Evolutionary conservation across 805 yeast species (phyloP), one percentile per base, ranked within the genome.

Genomic region (Candida schatavii): DNA sequence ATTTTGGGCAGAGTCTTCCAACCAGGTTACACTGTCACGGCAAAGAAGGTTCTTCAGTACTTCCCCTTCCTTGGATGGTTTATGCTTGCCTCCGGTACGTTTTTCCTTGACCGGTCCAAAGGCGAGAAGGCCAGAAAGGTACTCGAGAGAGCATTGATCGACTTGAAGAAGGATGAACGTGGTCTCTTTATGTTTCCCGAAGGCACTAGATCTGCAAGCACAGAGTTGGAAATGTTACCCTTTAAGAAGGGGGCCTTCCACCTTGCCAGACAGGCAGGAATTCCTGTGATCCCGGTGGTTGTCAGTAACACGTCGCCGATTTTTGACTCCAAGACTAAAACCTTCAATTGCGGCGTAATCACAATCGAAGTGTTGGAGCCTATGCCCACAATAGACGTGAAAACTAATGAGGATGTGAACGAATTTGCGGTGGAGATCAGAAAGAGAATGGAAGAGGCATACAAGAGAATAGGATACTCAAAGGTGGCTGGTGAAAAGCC

Each of bases 241-340:
- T 88, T 93, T 69, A 93, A 93, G 65, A 93, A 93, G 61, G 99
- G 99, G 42, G 97, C 98, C 0, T 93, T 93, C 81, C 97, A 93
- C 64, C 75, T 93, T 57, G 99, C 99, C 5, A 85, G 86, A 48
- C 96, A 89, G 64, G 95, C 95, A 4, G 80, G 80, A 32, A 81
- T 91, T 28, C 98, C 98, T 15, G 72, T 93, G 39, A 79, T 93
- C 19, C 99, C 99, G 6, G 71, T 85, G 39, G 95, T 88, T 11
- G 89, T 88, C 7, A 79, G 91, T 25, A 93, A 93, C 68, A 87
- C 95, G 41, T 81, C 95, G 3, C 75, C 80, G 23, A 61, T 93
- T 36, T 76, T 86, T 68, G 77, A 78, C 55, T 63, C 84, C 38
- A 76, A 75, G 48, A 64, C 72, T 33, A 76, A 76, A 45, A 73